Base-by-base conservation (phyloP, 2,329 filamentous ascomycete genomes). In the Trichophyton simii region DNA sequence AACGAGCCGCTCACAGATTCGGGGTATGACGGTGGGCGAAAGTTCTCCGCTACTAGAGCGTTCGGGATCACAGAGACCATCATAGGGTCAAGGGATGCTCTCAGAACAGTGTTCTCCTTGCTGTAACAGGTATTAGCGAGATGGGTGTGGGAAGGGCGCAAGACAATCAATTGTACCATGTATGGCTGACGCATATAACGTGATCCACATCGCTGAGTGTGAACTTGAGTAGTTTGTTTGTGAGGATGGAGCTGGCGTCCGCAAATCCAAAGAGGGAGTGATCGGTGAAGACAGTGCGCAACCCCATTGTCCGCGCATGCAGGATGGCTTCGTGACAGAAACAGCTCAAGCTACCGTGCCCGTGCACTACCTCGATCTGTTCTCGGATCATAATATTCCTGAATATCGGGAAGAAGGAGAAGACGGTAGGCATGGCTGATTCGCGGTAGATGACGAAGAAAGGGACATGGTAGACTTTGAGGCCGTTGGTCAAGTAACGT, bases 61-160 rank as follows among this genome's bases (percentile, higher is more conserved):
- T 99, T 99, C 13, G 94, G 94, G 62, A 99, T 97, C 42, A 96
- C 94, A 0, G 92, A 97, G 22, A 99, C 94, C 86, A 96, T 96
- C 25, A 96, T 79, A 1, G 94, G 95, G 69, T 99, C 95, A 1
- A 99, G 82, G 0, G 92, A 96, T 3, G 94, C 94, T 69, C 94
- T 83, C 8, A 99, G 82, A 5, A 97, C 94, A 0, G 94, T 99
- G 70, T 99, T 99, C 73, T 99, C 94, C 73, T 99, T 99, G 78
- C 91, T 95, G 65, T 2, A 42, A 2, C 18, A 41, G 1, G 20
- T 63, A 74, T 70, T 44, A 64, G 60, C 6, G 11, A 25, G 9
- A 22, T 25, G 9, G 36, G 18, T 1, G 8, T 28, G 28, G 28
- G 28, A 44, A 15, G 36, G n/a, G 13, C 8, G 1, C 13, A 36